These are phyloP conservation scores for Phylloporus sp. DNA, from an alignment of 768 basidiomycete species.

Conservation along the genomic window DNA sequence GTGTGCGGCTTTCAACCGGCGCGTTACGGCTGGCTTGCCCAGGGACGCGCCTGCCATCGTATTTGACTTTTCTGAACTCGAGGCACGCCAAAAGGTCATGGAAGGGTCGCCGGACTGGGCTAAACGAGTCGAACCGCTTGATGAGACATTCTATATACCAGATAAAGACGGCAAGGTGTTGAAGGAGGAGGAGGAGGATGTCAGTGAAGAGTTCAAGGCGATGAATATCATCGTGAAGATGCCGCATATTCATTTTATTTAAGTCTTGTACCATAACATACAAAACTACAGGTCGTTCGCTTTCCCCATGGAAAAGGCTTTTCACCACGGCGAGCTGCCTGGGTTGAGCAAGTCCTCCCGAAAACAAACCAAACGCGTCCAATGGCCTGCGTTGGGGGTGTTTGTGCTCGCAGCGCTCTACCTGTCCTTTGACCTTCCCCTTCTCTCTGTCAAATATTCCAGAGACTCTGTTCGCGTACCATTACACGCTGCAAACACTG, in stretches of 20 bases:
- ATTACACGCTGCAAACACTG: slow-evolving; percentile 25
- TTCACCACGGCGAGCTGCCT: background rate
- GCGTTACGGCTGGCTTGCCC: background rate
- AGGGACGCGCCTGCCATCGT: background rate
- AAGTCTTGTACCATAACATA: no score
- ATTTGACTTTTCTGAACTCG: background rate
- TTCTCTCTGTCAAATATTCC: background rate
- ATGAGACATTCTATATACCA: background rate
- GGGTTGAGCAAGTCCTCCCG: background rate
- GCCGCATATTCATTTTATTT: no score
- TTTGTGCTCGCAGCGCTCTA: slow-evolving; percentile 17
- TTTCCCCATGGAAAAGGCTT: slow-evolving; percentile 12
- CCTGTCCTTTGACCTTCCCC: slow-evolving; percentile 6
- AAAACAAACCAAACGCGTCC: slow-evolving; percentile 6
- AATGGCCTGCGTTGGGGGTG: slow-evolving; percentile 14
- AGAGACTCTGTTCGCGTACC: slow-evolving; percentile 11
- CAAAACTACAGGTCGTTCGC: background rate
- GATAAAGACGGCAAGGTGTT: background rate
- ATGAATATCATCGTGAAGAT: background rate
- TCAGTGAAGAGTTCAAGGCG: background rate
- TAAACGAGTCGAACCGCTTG: background rate
- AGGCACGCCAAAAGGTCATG: background rate
- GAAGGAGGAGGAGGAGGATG: background rate
- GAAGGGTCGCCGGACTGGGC: background rate
- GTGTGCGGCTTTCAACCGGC: background rate